A percentile compares a stretch with the other conserved stretches of the same genome.
These are phyloP conservation scores for Dionaea muscipula DNA, from an alignment of 179 eudicot genomes.

Conservation along the genomic window DNA sequence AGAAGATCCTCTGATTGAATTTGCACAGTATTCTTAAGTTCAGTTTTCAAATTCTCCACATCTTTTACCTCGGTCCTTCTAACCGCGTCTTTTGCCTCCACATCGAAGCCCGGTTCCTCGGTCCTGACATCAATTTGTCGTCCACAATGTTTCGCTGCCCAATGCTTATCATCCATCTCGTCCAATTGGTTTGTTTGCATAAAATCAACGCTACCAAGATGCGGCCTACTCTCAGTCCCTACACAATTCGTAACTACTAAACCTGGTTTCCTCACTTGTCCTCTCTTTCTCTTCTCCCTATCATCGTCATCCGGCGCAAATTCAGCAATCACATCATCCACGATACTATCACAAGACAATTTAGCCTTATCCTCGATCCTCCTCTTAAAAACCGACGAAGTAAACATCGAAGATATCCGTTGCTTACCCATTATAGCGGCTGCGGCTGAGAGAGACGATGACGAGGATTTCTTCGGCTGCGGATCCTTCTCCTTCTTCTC, in stretches of 20 bases:
- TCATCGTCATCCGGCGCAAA: conserved; percentile 73
- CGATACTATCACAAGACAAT: conserved; percentile 52
- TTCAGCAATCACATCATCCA: conserved; percentile 86
- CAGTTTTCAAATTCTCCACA: conserved; percentile 10
- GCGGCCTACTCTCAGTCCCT: conserved; percentile 19
- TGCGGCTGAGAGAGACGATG: conserved; percentile 40
- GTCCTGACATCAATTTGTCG: conserved; percentile 6
- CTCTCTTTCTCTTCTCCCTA: conserved; percentile 53
- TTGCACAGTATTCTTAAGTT: neutral
- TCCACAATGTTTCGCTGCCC: conserved; percentile 8
- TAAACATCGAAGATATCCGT: conserved; percentile 59
- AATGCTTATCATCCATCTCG: conserved; percentile 8
- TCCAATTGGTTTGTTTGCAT: conserved; percentile 9
- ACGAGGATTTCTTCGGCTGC: conserved; percentile 27
- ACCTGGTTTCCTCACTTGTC: conserved; percentile 18
- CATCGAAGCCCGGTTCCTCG: conserved; percentile 10
- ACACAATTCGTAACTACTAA: conserved; percentile 10
- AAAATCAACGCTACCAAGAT: conserved; percentile 12
- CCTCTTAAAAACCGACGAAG: conserved; percentile 57
- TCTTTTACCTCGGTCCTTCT: conserved; percentile 5
- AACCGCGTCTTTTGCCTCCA: conserved; percentile 12
- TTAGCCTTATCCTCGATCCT: conserved; percentile 26
- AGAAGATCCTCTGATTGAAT: conserved; percentile 13
- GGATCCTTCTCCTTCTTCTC: conserved; percentile 25
- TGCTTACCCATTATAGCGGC: conserved; percentile 77